These are phyloP conservation scores for Penstemon newberryi DNA, from an alignment of 257 asterid species.

Conservation along the genomic window DNA sequence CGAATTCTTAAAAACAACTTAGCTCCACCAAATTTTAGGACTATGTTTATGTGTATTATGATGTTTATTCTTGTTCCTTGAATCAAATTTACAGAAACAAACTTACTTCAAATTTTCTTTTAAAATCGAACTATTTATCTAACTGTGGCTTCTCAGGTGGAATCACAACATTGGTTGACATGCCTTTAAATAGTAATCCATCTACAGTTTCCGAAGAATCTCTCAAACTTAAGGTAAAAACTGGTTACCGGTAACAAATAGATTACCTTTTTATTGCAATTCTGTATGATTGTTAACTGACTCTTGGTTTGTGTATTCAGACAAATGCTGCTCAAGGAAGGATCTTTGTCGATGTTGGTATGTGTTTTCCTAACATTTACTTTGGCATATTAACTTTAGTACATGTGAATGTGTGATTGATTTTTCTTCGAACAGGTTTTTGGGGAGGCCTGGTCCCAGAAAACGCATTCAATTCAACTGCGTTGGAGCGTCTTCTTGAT, in stretches of 20 bases:
- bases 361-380: slow-evolving; percentile 26
- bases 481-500: slow-evolving; percentile 74
- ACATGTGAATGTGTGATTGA: background rate
- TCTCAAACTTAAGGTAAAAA: slow-evolving; percentile 74
- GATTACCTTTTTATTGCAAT: slow-evolving; percentile 7
- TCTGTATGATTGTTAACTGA: slow-evolving; percentile 15
- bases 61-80: background rate
- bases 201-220: slow-evolving; percentile 88
- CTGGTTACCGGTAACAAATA: background rate
- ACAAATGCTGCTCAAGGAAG: slow-evolving; percentile 74
- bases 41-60: too few species aligned
- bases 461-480: slow-evolving; percentile 72
- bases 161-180: slow-evolving; percentile 85
- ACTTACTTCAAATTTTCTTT: background rate
- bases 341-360: slow-evolving; percentile 93
- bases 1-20: too few species aligned
- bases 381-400: slow-evolving; percentile 22
- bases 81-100: background rate
- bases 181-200: slow-evolving; percentile 91
- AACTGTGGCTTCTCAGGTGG: slow-evolving; percentile 61
- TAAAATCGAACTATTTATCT: slow-evolving; percentile 9
- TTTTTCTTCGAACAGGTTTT: slow-evolving; percentile 56
- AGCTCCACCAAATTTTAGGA: too few species aligned
- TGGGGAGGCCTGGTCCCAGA: slow-evolving; percentile 99
- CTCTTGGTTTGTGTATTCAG: slow-evolving; percentile 41